These are phyloP conservation scores for Sugiyamaella floridensis DNA, from an alignment of 805 yeast species.

Conservation along the genomic window DNA sequence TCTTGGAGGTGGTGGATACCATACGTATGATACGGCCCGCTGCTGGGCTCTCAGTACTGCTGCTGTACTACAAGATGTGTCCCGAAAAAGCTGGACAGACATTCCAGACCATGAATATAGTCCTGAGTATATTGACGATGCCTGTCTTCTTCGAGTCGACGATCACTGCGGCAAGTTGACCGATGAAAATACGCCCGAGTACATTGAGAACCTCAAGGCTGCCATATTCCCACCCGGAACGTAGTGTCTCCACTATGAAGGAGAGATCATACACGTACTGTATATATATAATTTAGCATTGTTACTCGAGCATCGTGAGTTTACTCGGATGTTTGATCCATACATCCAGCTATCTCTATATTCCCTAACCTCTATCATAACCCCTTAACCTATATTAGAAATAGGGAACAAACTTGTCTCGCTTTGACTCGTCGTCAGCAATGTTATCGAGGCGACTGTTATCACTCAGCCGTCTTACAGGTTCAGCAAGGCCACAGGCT, in stretches of 20 bases:
- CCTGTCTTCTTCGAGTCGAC: conserved; percentile 44
- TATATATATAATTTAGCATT: too few species aligned
- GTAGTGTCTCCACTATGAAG: too few species aligned
- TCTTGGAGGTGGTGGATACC: conserved; percentile 77
- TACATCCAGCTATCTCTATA: too few species aligned
- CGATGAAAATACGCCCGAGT: conserved; percentile 8
- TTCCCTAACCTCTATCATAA: neutral
- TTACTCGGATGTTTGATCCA: too few species aligned
- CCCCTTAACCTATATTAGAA: neutral
- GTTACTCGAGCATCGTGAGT: too few species aligned
- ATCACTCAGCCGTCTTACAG: neutral
- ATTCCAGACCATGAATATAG: conserved; percentile 46
- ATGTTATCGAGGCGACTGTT: neutral
- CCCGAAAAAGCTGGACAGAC: conserved; percentile 34
- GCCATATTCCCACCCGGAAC: neutral
- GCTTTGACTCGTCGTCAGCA: neutral
- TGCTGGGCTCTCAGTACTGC: conserved; percentile 46
- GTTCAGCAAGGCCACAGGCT: neutral
- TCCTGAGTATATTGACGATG: conserved; percentile 40
- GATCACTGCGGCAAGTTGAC: conserved; percentile 7
- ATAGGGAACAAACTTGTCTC: neutral
- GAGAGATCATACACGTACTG: too few species aligned
- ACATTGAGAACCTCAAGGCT: neutral
- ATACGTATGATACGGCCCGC: conserved; percentile 52
- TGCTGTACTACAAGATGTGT: conserved; percentile 6